These are phyloP conservation scores for Fusarium torulosum DNA, from an alignment of 2,329 filamentous ascomycete species.

Conservation along the genomic window DNA sequence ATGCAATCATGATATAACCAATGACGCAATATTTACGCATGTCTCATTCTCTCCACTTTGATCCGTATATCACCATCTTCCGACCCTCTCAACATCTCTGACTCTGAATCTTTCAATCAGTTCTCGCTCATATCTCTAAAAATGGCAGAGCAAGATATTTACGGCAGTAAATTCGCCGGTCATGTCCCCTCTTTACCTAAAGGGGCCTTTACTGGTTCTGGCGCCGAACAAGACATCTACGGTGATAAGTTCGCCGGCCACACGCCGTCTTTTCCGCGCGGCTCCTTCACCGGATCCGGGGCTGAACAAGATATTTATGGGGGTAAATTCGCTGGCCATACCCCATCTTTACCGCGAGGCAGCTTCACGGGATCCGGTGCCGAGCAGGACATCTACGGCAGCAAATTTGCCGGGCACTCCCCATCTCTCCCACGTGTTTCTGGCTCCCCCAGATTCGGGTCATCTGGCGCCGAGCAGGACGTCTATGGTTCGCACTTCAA, in stretches of 20 bases:
- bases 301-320: conserved; percentile 7
- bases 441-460: background rate
- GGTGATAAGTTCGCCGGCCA: background rate
- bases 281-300: background rate
- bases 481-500: conserved; percentile 23
- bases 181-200: conserved; percentile 1
- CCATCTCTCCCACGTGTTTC: background rate
- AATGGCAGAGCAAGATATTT: conserved; percentile 27
- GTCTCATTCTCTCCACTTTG: conserved; percentile 5
- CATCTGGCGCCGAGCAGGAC: conserved; percentile 13
- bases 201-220: background rate
- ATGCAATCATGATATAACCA: conserved; percentile 33
- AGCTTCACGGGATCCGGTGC: conserved; percentile 4
- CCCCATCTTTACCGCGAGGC: background rate
- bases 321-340: background rate
- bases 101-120: background rate
- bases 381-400: conserved; percentile 11
- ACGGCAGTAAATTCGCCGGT: background rate
- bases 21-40: conserved; percentile 33
- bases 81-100: background rate
- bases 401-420: background rate
- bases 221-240: conserved; percentile 2
- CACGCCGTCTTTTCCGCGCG: background rate
- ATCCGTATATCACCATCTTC: conserved; percentile 12
- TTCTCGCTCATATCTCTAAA: background rate